These are phyloP conservation scores for Nemania sp. DNA, from an alignment of 2,329 filamentous ascomycete species.

Conservation along the genomic window DNA sequence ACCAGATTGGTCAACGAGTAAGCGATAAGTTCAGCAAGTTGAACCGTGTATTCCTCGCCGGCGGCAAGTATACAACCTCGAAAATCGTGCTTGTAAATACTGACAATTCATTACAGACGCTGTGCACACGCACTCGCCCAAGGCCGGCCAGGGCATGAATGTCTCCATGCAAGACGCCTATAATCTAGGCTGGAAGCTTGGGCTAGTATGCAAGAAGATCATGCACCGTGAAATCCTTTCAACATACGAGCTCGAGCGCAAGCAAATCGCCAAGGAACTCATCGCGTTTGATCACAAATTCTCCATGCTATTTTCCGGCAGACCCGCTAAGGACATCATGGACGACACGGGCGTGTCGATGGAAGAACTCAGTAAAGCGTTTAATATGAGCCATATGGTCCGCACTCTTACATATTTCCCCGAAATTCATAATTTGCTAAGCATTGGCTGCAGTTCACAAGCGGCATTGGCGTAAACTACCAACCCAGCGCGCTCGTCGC, in stretches of 20 bases:
- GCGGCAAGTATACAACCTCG: constrained; percentile 43
- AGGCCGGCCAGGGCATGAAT: constrained; percentile 72
- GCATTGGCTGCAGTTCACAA: constrained; percentile 21
- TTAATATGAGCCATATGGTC: constrained; percentile 33
- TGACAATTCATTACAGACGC: constrained; percentile 52
- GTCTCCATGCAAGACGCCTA: constrained; percentile 63
- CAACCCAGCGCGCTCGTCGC: constrained; percentile 57
- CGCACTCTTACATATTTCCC: background rate
- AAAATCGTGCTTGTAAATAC: background rate
- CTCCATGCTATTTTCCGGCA: constrained; percentile 52
- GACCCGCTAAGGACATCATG: constrained; percentile 56
- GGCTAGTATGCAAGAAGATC: constrained; percentile 40
- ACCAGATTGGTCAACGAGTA: constrained; percentile 69
- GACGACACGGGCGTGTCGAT: constrained; percentile 61
- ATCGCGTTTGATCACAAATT: constrained; percentile 59
- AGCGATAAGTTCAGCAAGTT: constrained; percentile 58
- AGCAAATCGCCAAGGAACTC: constrained; percentile 61
- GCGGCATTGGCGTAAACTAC: constrained; percentile 56
- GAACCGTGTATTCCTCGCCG: constrained; percentile 68
- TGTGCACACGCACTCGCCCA: constrained; percentile 72
- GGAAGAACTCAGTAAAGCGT: constrained; percentile 51
- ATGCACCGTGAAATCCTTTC: constrained; percentile 41
- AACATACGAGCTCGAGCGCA: constrained; percentile 51
- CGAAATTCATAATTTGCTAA: no score
- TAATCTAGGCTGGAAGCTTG: constrained; percentile 59